phyloP scores from a whole-genome alignment of 1,284 basidiomycete species.

The Coniferiporia sulphurascens region DNA sequence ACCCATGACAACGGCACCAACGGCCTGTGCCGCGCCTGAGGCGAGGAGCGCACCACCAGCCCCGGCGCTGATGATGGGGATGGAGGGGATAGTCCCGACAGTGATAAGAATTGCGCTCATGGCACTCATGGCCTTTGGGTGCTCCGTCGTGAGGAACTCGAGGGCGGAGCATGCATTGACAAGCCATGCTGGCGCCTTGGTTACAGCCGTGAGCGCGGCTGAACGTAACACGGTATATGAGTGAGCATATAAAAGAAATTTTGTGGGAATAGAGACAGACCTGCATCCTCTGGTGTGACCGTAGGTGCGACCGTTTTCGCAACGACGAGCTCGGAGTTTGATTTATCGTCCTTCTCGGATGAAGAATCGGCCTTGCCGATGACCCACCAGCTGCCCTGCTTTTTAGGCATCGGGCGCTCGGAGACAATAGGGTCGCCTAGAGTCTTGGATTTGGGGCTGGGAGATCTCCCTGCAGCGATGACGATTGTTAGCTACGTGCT shows the following conservation, averaged over 20 bases:
- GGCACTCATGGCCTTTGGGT: slow-evolving; percentile 70
- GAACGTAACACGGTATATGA: slow-evolving; percentile 1
- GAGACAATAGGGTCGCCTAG: background rate
- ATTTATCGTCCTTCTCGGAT: slow-evolving; percentile 21
- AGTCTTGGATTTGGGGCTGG: slow-evolving; percentile 16
- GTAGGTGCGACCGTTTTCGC: background rate
- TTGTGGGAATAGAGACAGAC: slow-evolving; percentile 6
- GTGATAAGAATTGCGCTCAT: slow-evolving; percentile 72
- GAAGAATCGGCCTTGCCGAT: slow-evolving; percentile 15
- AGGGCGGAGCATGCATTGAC: slow-evolving; percentile 69
- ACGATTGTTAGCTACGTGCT: background rate
- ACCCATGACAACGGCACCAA: slow-evolving; percentile 70
- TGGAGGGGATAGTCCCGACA: slow-evolving; percentile 63
- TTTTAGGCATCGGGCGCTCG: slow-evolving; percentile 18
- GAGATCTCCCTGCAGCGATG: slow-evolving; percentile 7
- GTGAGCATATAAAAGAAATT: slow-evolving; percentile 8
- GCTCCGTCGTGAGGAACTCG: slow-evolving; percentile 65
- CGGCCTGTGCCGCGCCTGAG: slow-evolving; percentile 64
- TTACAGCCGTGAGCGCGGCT: slow-evolving; percentile 44
- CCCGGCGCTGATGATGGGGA: slow-evolving; percentile 60
- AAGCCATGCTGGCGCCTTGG: slow-evolving; percentile 67
- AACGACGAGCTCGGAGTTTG: slow-evolving; percentile 28
- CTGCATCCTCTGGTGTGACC: slow-evolving; percentile 9
- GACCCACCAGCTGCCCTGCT: slow-evolving; percentile 19
- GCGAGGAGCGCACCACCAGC: slow-evolving; percentile 68